A percentile compares a stretch with the other conserved stretches of the same genome.
phyloP scores from a whole-genome alignment of 108 stramenopile genomes.

The Cyclotella distinguenda region DNA sequence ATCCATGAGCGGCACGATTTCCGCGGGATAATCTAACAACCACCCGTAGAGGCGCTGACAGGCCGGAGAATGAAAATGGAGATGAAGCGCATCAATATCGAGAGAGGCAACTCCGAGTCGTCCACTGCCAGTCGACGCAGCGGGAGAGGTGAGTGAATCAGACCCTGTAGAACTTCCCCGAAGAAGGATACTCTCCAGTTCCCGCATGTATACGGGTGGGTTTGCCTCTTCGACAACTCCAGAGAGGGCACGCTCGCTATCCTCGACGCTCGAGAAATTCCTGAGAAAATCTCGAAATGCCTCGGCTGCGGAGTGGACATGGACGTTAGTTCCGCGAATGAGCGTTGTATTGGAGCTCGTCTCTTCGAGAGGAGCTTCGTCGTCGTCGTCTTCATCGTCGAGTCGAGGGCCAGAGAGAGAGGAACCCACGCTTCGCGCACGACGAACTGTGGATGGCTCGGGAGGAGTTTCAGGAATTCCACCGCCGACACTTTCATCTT shows the following conservation, averaged over 20 bases:
- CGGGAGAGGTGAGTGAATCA: conserved; percentile 35
- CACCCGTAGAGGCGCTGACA: conserved; percentile 90
- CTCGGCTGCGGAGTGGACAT: conserved; percentile 71
- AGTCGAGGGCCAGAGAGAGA: not conserved
- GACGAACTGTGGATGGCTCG: no score
- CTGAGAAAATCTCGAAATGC: conserved; percentile 78
- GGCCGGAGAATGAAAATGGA: conserved; percentile 80
- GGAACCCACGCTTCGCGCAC: not conserved
- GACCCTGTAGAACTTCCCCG: conserved; percentile 19
- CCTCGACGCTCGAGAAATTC: conserved; percentile 60
- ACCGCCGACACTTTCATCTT: no score
- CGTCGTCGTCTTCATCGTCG: conserved; percentile 14
- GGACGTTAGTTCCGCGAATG: conserved; percentile 81
- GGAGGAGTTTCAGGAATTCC: no score
- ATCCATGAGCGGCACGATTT: conserved; percentile 97
- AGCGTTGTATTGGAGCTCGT: conserved; percentile 23
- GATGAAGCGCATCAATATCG: conserved; percentile 91
- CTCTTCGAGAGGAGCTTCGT: conserved; percentile 10
- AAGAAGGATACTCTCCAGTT: conserved; percentile 38
- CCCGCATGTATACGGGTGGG: conserved; percentile 23
- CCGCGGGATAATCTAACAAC: conserved; percentile 91
- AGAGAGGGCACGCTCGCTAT: conserved; percentile 33
- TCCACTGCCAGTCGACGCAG: conserved; percentile 21
- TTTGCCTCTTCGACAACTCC: conserved; percentile 20
- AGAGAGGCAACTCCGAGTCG: conserved; percentile 58